Conservation (phyloP, 2,329 filamentous ascomycete species). For the Exophiala oligosperma region DNA sequence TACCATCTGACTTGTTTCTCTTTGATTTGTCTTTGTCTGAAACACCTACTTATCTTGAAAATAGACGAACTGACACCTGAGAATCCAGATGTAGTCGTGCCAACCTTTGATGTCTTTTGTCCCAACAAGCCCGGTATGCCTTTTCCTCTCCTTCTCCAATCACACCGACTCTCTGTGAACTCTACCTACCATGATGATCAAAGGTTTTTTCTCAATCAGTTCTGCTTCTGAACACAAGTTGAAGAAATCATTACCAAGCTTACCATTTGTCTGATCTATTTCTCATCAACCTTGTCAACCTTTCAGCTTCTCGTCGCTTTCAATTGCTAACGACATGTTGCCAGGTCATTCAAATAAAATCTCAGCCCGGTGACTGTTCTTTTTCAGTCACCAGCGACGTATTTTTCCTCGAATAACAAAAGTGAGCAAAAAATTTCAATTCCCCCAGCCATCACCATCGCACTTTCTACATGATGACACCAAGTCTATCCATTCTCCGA, state of each 20-base stretch:
- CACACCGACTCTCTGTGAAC: neutral
- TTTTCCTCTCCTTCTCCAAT: no score
- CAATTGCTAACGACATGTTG: neutral
- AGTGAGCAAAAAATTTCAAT: neutral
- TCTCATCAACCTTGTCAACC: neutral
- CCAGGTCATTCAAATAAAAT: neutral
- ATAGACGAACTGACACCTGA: neutral
- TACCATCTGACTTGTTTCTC: conserved; percentile 53
- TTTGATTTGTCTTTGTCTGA: conserved; percentile 6
- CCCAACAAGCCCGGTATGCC: neutral
- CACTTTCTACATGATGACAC: conserved; percentile 52
- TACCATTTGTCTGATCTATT: conserved; percentile 50
- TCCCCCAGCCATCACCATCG: neutral
- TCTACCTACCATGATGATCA: conserved; percentile 45
- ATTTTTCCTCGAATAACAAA: neutral
- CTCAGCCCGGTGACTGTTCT: no score
- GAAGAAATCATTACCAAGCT: conserved; percentile 60
- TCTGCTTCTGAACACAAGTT: conserved; percentile 61
- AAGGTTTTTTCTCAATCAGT: conserved; percentile 53
- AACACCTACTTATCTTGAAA: conserved; percentile 4
- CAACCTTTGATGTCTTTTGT: neutral
- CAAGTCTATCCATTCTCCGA: conserved; percentile 66
- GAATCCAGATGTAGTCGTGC: neutral
- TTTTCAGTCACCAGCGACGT: no score
- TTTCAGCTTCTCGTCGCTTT: neutral